Base-by-base conservation (phyloP, 768 basidiomycete genomes). In the Cystofilobasidium capitatum region DNA sequence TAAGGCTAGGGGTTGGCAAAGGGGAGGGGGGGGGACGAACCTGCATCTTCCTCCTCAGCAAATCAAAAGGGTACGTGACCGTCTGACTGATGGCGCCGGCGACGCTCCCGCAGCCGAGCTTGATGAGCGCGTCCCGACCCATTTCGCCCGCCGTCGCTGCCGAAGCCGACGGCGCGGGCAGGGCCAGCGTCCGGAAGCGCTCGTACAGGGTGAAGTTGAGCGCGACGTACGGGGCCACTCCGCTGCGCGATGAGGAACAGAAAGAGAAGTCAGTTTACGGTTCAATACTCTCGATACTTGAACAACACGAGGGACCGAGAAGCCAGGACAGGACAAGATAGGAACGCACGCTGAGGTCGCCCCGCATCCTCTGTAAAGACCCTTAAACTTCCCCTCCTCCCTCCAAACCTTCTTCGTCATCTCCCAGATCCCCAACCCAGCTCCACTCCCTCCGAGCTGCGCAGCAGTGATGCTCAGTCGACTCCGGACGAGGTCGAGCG, bases 51-150 rank as follows among this genome's bases (percentile, higher is more conserved):
- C 94, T 83, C 57, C 94, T 82, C 67, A 98, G 77, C 7, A 98
- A 89, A 76, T 99, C 94, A 73, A 96, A 89, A 12, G 94, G 94
- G 76, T 94, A 97, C 6, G 93, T 97, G 72, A 97, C 77, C 59
- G 91, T 90, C 77, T 97, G 91, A 16, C 91, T 92, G 71, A 94
- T 87, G 31, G 70, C 77, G 84, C 89, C 90, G 20, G 91, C 91
- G 69, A 93, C 77, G 37, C 89, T 92, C 42, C 93, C 94, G 70
- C 91, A 96, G 0, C 26, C 57, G 8, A 69, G 61, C 57, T 69
- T 69, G 33, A 55, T 64, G 22, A 62, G 31, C 6, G 59, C 66
- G 17, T 51, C 40, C 9, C 51, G 51, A 10, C 29, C 29, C 14
- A 55, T 10, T 17, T 55, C 51, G 51, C 29, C 5, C 51, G 51